phyloP scores from a whole-genome alignment of 140 eudicot species.

The Oenanthe javanica region DNA sequence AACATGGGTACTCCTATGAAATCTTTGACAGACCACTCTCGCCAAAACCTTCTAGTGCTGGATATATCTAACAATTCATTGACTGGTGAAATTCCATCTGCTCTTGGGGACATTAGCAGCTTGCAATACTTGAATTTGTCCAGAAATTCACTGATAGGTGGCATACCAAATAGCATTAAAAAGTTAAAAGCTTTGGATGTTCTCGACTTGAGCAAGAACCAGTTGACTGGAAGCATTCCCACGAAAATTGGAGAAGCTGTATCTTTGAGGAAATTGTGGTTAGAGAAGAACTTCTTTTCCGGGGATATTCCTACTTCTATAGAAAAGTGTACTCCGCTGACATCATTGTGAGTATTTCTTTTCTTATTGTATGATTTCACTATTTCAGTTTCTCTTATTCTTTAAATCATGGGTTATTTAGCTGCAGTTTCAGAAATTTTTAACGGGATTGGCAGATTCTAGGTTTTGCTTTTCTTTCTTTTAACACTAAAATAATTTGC shows the following conservation, averaged over 20 bases:
- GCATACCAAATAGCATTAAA: conserved; percentile 55
- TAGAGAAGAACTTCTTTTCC: conserved; percentile 45
- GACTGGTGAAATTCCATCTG: conserved; percentile 47
- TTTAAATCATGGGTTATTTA: too few species aligned
- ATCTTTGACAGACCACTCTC: conserved; percentile 28
- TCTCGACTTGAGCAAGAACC: conserved; percentile 63
- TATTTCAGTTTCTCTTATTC: not conserved
- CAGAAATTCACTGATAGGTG: conserved; percentile 44
- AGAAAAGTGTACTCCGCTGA: conserved; percentile 56
- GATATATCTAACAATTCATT: conserved; percentile 70
- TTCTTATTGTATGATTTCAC: not conserved
- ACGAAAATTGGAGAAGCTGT: conserved; percentile 49
- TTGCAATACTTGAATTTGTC: conserved; percentile 66
- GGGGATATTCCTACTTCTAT: conserved; percentile 60
- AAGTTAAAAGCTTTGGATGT: conserved; percentile 35
- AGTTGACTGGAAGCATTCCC: conserved; percentile 67
- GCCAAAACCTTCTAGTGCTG: conserved; percentile 43
- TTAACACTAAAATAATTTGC: not conserved
- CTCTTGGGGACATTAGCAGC: conserved; percentile 47
- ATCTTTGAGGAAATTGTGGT: conserved; percentile 42
- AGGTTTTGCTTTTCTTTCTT: not conserved
- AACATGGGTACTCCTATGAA: conserved; percentile 32
- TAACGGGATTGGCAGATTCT: not conserved
- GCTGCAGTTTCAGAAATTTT: not conserved
- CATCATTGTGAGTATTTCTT: conserved; percentile 40